phyloP scores from a whole-genome alignment of 163 green algal genomes.

The Scenedesmus sp. region DNA sequence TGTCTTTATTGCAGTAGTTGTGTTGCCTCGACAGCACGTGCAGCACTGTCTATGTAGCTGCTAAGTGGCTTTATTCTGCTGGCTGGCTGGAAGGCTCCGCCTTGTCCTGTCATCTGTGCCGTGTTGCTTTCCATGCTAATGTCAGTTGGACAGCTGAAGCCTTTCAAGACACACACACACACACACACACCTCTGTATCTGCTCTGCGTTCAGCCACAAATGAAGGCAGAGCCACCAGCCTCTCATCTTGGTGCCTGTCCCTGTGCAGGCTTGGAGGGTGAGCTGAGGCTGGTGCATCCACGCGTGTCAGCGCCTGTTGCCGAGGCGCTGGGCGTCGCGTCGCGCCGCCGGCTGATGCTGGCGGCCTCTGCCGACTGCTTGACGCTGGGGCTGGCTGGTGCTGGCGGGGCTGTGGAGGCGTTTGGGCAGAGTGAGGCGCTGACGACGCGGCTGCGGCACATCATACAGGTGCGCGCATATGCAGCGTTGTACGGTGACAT shows the following conservation, averaged over 20 bases:
- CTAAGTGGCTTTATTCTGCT: neutral
- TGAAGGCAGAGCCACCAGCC: too few relatives aligned
- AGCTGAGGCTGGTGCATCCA: slow-evolving; percentile 72
- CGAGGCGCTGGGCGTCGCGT: slow-evolving; percentile 71
- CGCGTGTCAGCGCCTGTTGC: slow-evolving; percentile 78
- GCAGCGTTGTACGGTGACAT: too few relatives aligned
- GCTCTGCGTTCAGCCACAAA: too few relatives aligned
- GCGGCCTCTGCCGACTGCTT: slow-evolving; percentile 69
- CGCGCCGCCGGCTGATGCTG: slow-evolving; percentile 75
- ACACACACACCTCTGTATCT: too few relatives aligned
- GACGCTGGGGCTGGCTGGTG: slow-evolving; percentile 64
- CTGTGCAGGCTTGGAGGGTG: slow-evolving; percentile 26
- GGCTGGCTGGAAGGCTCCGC: too few relatives aligned
- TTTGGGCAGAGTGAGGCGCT: slow-evolving; percentile 90
- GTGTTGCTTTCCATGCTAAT: too few relatives aligned
- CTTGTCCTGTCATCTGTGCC: too few relatives aligned
- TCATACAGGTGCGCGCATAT: slow-evolving; percentile 65
- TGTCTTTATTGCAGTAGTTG: too few relatives aligned
- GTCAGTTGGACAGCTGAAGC: too few relatives aligned
- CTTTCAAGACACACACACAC: too few relatives aligned
- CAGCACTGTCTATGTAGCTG: neutral
- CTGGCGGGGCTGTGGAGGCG: slow-evolving; percentile 69
- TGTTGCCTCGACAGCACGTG: too few relatives aligned
- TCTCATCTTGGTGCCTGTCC: too few relatives aligned
- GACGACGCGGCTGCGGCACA: slow-evolving; percentile 84